Evolutionary conservation across 306 rosid species (phyloP).

Genomic region (Mimosa pudica): DNA sequence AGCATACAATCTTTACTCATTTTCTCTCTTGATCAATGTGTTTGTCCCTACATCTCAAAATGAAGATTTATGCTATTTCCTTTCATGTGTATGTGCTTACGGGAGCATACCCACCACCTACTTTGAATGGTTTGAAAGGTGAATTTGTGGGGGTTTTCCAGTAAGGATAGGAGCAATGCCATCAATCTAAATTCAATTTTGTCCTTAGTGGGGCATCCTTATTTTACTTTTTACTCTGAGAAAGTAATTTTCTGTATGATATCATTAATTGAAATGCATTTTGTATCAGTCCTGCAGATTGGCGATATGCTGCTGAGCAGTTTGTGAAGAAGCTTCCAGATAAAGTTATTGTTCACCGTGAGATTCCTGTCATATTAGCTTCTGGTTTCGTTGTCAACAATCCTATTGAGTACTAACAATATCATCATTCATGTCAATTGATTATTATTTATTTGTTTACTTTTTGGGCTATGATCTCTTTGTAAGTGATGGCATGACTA

Average conservation of each 20-base stretch:
- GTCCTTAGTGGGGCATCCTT: neutral
- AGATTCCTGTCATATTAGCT: slow-evolving; percentile 43
- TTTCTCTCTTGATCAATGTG: neutral
- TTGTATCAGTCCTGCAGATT: slow-evolving; percentile 73
- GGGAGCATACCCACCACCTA: neutral
- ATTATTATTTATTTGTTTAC: neutral
- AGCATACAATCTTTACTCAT: neutral
- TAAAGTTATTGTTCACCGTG: slow-evolving; percentile 84
- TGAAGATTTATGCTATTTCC: slow-evolving; percentile 5
- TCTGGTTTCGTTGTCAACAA: slow-evolving; percentile 25
- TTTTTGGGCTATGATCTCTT: slow-evolving; percentile 18
- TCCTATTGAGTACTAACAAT: neutral
- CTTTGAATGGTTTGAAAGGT: neutral
- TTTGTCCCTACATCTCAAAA: neutral
- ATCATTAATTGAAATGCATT: slow-evolving; percentile 20
- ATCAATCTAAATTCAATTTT: neutral
- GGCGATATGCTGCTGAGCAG: slow-evolving; percentile 82
- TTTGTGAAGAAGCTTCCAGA: slow-evolving; percentile 76
- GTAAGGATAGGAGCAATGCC: neutral
- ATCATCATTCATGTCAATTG: neutral
- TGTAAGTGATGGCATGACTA: slow-evolving; percentile 26
- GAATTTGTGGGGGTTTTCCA: neutral
- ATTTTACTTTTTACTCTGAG: neutral
- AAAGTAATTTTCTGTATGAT: slow-evolving; percentile 5
- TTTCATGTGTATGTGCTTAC: neutral